Evolutionary conservation across 2,329 filamentous ascomycete genomes (phyloP).

Genomic region (Stachybotrys echinatus): DNA sequence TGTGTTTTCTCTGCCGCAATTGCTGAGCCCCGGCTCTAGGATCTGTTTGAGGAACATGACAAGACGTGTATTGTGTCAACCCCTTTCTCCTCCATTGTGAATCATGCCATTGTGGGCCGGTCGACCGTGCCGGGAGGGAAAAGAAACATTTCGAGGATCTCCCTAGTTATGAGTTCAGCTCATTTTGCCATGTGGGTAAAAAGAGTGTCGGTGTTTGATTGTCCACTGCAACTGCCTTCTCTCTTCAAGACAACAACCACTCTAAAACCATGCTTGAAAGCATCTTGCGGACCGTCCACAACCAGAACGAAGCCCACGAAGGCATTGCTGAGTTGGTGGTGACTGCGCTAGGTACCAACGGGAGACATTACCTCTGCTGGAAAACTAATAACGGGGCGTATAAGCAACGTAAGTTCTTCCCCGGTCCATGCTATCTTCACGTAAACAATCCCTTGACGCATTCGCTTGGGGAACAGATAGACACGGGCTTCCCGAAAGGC

Average conservation of each 20-base stretch:
- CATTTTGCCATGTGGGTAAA: background rate
- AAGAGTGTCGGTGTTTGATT: background rate
- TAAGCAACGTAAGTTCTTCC: background rate
- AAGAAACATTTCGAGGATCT: background rate
- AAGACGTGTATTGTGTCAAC: background rate
- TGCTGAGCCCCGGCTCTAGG: background rate
- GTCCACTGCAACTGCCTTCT: background rate
- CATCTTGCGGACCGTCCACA: background rate
- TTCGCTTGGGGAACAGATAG: background rate
- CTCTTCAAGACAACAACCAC: background rate
- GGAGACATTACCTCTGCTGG: background rate
- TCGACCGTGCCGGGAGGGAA: no score
- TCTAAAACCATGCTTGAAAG: background rate
- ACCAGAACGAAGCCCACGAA: background rate
- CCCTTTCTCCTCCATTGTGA: background rate
- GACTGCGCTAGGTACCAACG: background rate
- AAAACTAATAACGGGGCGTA: background rate
- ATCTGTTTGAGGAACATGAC: background rate
- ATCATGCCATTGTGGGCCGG: background rate
- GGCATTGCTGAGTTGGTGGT: background rate
- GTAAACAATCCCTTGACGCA: no score
- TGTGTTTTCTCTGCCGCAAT: background rate
- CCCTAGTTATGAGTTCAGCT: background rate
- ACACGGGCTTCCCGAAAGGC: background rate
- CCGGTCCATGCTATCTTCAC: no score